phyloP scores from a whole-genome alignment of 495 filamentous ascomycete genomes.

The Chaetomidium leptoderma region DNA sequence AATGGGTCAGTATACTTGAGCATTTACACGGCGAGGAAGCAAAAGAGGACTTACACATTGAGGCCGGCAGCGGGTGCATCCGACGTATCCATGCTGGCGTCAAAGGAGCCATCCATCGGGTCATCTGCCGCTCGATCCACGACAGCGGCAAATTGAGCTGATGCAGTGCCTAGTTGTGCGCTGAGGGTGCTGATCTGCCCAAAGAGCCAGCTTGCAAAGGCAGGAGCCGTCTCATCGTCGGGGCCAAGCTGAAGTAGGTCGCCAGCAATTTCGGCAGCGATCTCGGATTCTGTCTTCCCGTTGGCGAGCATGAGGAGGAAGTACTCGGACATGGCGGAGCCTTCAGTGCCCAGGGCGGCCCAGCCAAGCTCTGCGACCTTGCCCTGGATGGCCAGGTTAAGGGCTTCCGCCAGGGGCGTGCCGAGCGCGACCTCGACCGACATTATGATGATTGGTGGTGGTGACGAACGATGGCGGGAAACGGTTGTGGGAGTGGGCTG shows the following conservation, averaged over 20 bases:
- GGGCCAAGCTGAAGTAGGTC: constrained; percentile 80
- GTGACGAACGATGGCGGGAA: background rate
- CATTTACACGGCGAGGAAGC: background rate
- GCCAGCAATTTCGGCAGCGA: constrained; percentile 80
- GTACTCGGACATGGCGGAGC: constrained; percentile 85
- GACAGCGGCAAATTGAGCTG: constrained; percentile 20
- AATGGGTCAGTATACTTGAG: constrained; percentile 26
- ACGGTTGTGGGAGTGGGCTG: background rate
- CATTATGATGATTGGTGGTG: constrained; percentile 48
- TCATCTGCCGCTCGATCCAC: constrained; percentile 25
- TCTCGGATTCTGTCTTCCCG: constrained; percentile 83
- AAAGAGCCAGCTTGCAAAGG: constrained; percentile 90
- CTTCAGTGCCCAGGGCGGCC: constrained; percentile 74
- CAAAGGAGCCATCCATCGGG: constrained; percentile 37
- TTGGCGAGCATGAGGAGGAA: constrained; percentile 95
- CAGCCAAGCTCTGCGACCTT: constrained; percentile 94
- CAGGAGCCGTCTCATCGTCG: constrained; percentile 74
- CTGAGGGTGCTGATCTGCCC: constrained; percentile 69
- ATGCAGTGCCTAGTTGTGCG: constrained; percentile 54
- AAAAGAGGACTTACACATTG: constrained; percentile 61
- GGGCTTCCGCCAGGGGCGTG: constrained; percentile 75
- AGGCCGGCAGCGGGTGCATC: constrained; percentile 42
- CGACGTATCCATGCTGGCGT: constrained; percentile 64
- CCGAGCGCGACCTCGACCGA: constrained; percentile 65
- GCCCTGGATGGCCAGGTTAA: constrained; percentile 76